Base-by-base conservation (phyloP, 2,329 filamentous ascomycete genomes). In the Aspergillus ochraceus region DNA sequence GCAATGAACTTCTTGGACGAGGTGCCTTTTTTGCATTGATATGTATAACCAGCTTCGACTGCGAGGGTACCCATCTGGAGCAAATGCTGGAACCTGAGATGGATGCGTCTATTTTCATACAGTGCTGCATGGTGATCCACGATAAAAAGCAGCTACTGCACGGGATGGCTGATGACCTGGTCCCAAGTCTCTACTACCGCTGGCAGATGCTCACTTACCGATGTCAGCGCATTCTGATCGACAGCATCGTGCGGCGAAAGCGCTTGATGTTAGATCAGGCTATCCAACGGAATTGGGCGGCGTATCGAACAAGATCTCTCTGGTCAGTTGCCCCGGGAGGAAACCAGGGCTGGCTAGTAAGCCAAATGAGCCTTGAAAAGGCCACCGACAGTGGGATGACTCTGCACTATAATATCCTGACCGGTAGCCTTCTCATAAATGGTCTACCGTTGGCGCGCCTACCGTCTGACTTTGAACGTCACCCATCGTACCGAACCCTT, bases 31-130 rank as follows among this genome's bases (percentile, higher is more conserved):
- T 81, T 2, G 75, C 78, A 0, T 60, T 83, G 39, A 72, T 79
- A 2, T 81, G 81, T 57, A 65, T 71, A 3, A 65, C 67, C n/a
- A 80, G 81, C 0, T 84, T 81, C 54, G 74, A 83, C 57, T 63
- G 80, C 1, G 80, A 83, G 17, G 51, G n/a, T 11, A 36, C 3
- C 6, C 17, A 73, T 22, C 58, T 81, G 2, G 26, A 62, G 0
- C 14, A 6, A 0, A 56, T 78, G 1, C 62, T 84, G 0, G 26
- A 54, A 0, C 59, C 59, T 0, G 14, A 62, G 2, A 39, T 65
- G 1, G 67, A 74, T 52, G 63, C 76, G 3, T 71, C 75, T 0
- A 63, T 73, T 11, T 71, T 79, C 20, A 63, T 79, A 0, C 71
- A 78, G 59, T 77, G 75, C 54, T 71, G 67, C 11, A 77, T 79